Percentiles rank a stretch among this genome's conserved stretches.
Conservation (phyloP, 192 early-diverging fungal genomes). For the Umbelopsis vinacea region DNA sequence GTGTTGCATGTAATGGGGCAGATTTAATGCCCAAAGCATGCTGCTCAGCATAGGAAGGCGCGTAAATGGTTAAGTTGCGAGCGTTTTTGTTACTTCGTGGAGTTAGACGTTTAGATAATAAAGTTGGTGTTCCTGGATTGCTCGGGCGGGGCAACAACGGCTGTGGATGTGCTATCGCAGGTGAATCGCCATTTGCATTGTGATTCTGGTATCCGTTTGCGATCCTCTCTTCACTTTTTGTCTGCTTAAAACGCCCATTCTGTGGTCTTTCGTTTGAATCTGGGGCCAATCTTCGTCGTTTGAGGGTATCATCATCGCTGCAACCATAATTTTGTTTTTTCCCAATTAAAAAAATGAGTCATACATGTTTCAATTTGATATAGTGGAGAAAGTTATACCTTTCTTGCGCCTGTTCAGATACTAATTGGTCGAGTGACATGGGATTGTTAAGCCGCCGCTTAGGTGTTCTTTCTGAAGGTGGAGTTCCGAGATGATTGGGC, state of each 20-base stretch:
- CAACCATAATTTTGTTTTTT: no score
- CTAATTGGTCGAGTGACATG: constrained; percentile 29
- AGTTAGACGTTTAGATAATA: constrained; percentile 37
- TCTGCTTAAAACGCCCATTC: neutral
- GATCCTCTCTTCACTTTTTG: constrained; percentile 22
- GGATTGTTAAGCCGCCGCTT: constrained; percentile 19
- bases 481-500: neutral
- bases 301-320: constrained; percentile 25
- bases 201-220: constrained; percentile 2
- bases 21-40: constrained; percentile 45
- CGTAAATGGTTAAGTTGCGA: constrained; percentile 53
- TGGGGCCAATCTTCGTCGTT: constrained; percentile 25
- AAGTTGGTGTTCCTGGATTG: neutral
- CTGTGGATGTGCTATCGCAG: constrained; percentile 1
- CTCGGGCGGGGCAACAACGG: neutral
- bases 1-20: constrained; percentile 51
- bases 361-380: no score
- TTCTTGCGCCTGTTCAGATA: constrained; percentile 39
- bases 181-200: constrained; percentile 19
- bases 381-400: neutral
- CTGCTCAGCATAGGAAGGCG: constrained; percentile 53
- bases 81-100: constrained; percentile 50
- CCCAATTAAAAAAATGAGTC: no score
- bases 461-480: constrained; percentile 1
- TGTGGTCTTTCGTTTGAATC: constrained; percentile 4